These are phyloP conservation scores for Creolimax fragrantissima DNA, from an alignment of 78 protist genomes.

Conservation along the genomic window DNA sequence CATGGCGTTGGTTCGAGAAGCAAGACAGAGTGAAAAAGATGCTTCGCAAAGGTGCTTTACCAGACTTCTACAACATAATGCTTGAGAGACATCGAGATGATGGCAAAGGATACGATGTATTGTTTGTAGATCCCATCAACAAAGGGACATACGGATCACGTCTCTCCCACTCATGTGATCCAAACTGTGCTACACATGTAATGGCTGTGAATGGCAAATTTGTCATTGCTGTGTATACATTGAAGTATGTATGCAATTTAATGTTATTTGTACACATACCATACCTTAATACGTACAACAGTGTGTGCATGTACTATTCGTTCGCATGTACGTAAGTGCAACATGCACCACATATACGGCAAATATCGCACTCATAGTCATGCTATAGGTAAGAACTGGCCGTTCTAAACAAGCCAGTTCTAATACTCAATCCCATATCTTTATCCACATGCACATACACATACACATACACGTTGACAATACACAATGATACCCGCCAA, in stretches of 20 bases:
- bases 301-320: no score
- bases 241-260: background rate
- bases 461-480: background rate
- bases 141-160: background rate
- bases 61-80: constrained; percentile 11
- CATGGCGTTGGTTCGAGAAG: constrained; percentile 24
- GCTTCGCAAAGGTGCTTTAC: background rate
- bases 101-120: background rate
- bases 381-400: no score
- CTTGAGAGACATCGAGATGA: background rate
- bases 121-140: background rate
- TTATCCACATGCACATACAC: background rate
- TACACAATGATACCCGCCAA: no score
- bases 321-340: no score
- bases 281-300: no score
- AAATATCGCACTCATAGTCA: no score
- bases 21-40: background rate
- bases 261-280: background rate
- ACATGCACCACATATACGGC: no score
- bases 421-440: background rate
- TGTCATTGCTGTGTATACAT: background rate
- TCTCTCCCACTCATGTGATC: background rate
- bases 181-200: constrained; percentile 1
- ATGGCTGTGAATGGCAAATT: background rate
- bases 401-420: no score